phyloP scores from a whole-genome alignment of 129 eudicot species.

The sunflower (Helianthus annuus) region HanXRQr2.0-SUNRISE NC_035449.2:2300389-2300888 shows the following conservation, averaged over 20 bases:
- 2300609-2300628: constrained; percentile 70
- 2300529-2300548: constrained; percentile 83
- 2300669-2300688: constrained; percentile 96
- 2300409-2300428: constrained; percentile 13
- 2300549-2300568: constrained; percentile 88
- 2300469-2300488: constrained; percentile 3
- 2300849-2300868: constrained; percentile 92
- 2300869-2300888: constrained; percentile 84
- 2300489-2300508: constrained; percentile 38
- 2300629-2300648: constrained; percentile 79
- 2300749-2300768: constrained; percentile 70
- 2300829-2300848: constrained; percentile 77
- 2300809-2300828: constrained; percentile 60
- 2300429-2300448: constrained; percentile 23
- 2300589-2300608: constrained; percentile 95
- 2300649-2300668: constrained; percentile 94
- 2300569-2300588: constrained; percentile 93
- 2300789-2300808: constrained; percentile 85
- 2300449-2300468: constrained; percentile 19
- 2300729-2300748: constrained; percentile 68
- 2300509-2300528: neutral
- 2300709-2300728: constrained; percentile 75
- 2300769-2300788: constrained; percentile 87
- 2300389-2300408: constrained; percentile 30
- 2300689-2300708: constrained; percentile 98